Conservation (phyloP, 1,139 yeast species). For the Zygoascus hellenicus region DNA sequence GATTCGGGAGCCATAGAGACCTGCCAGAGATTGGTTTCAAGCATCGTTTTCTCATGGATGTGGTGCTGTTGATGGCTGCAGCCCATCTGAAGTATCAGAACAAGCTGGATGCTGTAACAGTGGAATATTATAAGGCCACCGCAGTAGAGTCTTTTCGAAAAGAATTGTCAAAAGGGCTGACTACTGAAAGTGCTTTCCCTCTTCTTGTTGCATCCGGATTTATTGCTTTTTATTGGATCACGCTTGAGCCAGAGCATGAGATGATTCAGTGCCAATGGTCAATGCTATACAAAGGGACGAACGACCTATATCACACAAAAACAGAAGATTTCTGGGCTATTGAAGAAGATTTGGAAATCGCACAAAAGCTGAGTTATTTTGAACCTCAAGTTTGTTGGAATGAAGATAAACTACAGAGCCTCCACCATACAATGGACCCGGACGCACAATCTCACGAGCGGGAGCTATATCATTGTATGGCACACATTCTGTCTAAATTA, state of each 20-base stretch:
- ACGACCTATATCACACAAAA: not conserved
- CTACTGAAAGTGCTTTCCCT: not conserved
- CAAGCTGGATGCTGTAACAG: not conserved
- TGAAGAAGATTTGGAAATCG: not conserved
- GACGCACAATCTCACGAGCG: not conserved
- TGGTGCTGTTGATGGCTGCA: constrained; percentile 13
- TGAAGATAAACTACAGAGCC: too few relatives aligned
- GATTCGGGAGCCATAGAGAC: constrained; percentile 5
- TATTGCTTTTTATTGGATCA: not conserved
- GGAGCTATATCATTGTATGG: not conserved
- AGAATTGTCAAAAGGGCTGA: not conserved
- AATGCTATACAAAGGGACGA: not conserved
- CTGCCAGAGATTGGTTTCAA: constrained; percentile 11
- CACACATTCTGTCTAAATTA: not conserved
- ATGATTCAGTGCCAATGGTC: not conserved
- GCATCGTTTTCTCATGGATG: constrained; percentile 12
- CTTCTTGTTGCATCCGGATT: not conserved
- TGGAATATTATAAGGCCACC: not conserved
- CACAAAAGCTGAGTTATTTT: not conserved
- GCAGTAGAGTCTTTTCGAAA: not conserved
- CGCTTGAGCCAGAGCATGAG: not conserved
- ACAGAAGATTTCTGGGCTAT: not conserved
- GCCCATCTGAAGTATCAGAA: constrained; percentile 13
- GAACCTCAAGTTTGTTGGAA: too few relatives aligned
- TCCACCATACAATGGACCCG: not conserved